Percentiles rank a stretch among this genome's conserved stretches.
These are phyloP conservation scores for Malus fusca DNA, from an alignment of 306 rosid genomes.

Conservation along the genomic window DNA sequence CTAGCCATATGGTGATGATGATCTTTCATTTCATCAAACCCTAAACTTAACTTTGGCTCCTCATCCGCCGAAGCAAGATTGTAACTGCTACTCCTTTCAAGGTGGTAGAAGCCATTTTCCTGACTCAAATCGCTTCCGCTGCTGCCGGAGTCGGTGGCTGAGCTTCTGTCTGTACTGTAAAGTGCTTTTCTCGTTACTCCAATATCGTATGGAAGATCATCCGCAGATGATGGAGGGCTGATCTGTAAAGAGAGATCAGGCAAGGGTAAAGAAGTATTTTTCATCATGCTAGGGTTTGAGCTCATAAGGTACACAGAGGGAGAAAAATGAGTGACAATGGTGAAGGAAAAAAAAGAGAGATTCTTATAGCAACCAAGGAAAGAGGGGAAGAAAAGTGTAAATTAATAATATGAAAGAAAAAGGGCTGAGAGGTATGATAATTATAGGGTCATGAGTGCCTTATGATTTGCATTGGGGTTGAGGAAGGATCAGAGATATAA, in stretches of 20 bases:
- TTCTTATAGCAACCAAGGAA: neutral
- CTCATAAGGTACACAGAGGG: constrained; percentile 18
- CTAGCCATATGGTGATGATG: neutral
- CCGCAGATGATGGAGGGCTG: constrained; percentile 42
- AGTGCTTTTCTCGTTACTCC: constrained; percentile 22
- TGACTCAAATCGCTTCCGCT: constrained; percentile 77
- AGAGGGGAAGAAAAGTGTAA: neutral
- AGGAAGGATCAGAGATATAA: constrained; percentile 4
- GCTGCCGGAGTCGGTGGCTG: constrained; percentile 58
- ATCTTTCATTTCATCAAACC: constrained; percentile 29
- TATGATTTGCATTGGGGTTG: constrained; percentile 57
- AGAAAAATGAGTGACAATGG: neutral
- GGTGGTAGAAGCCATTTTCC: constrained; percentile 33
- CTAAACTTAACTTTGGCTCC: constrained; percentile 57
- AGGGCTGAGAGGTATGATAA: constrained; percentile 18
- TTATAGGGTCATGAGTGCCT: constrained; percentile 64
- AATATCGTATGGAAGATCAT: neutral
- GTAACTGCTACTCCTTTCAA: neutral
- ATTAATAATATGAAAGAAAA: neutral
- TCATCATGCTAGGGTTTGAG: constrained; percentile 23
- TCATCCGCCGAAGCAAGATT: constrained; percentile 6
- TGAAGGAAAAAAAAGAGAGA: neutral
- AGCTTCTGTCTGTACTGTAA: constrained; percentile 32
- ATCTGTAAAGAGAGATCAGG: constrained; percentile 80
- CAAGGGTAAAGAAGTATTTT: constrained; percentile 24